phyloP scores from a whole-genome alignment of 805 yeast species.

The Pichia rugopelliculosa region DNA sequence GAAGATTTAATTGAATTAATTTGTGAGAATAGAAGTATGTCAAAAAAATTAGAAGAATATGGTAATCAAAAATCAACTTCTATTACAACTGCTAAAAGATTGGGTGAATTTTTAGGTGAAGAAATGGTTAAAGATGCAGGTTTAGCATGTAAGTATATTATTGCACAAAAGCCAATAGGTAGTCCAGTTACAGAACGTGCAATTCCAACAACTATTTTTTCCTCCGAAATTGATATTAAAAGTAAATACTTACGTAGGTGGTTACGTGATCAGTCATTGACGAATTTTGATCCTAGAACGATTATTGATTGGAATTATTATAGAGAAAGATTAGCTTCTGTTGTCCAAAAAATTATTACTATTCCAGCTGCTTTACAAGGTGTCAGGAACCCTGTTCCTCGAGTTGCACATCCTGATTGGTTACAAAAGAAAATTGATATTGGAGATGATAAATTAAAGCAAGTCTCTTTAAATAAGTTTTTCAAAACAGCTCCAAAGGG shows the following conservation, averaged over 20 bases:
- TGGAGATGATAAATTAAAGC: slow-evolving; percentile 63
- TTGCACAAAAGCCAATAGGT: slow-evolving; percentile 71
- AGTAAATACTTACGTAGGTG: slow-evolving; percentile 73
- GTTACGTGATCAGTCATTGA: slow-evolving; percentile 72
- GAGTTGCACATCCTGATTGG: slow-evolving; percentile 95
- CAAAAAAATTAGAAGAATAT: slow-evolving; percentile 82
- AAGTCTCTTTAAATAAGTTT: slow-evolving; percentile 53
- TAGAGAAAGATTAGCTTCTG: slow-evolving; percentile 83
- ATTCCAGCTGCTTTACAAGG: slow-evolving; percentile 96
- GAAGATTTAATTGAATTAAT: slow-evolving; percentile 90
- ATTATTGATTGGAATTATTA: slow-evolving; percentile 94
- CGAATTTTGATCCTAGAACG: slow-evolving; percentile 77
- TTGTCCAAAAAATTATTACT: slow-evolving; percentile 87
- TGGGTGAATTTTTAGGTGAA: slow-evolving; percentile 91
- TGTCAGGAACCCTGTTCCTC: slow-evolving; percentile 84
- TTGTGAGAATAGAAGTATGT: slow-evolving; percentile 95
- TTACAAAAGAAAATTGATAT: slow-evolving; percentile 53
- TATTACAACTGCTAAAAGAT: slow-evolving; percentile 86
- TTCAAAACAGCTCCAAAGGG: slow-evolving; percentile 39
- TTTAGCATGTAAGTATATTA: slow-evolving; percentile 88
- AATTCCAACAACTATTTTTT: slow-evolving; percentile 90
- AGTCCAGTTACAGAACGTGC: slow-evolving; percentile 96
- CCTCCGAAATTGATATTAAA: slow-evolving; percentile 69
- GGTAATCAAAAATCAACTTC: slow-evolving; percentile 90
- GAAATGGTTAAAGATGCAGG: slow-evolving; percentile 97